These are phyloP conservation scores for Meyerozyma sp. DNA, from an alignment of 1,139 yeast species.

Conservation along the genomic window DNA sequence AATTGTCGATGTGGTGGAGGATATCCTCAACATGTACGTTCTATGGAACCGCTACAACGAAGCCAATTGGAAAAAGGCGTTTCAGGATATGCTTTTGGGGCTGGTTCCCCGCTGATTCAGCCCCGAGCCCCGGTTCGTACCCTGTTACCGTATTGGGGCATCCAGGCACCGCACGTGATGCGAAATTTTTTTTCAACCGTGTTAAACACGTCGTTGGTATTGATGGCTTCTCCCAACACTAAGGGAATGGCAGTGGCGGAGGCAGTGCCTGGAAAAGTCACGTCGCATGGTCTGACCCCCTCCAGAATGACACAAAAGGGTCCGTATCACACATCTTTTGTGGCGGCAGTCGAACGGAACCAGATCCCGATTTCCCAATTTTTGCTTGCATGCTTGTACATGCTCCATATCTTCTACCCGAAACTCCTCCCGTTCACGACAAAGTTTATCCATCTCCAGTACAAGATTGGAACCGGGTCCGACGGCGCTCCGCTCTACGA, in stretches of 20 bases:
- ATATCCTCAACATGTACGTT: slow-evolving; percentile 70
- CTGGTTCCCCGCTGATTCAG: background rate
- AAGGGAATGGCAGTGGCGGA: background rate
- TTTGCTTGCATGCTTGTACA: slow-evolving; percentile 23
- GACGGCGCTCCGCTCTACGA: slow-evolving; percentile 36
- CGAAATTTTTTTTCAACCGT: background rate
- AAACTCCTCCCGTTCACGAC: slow-evolving; percentile 19
- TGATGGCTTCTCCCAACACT: background rate
- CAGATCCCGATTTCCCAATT: slow-evolving; percentile 33
- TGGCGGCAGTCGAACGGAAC: slow-evolving; percentile 32
- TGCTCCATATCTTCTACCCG: slow-evolving; percentile 21
- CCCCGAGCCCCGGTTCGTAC: background rate
- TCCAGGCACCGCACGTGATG: background rate
- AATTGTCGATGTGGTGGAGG: slow-evolving; percentile 78
- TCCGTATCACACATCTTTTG: slow-evolving; percentile 15
- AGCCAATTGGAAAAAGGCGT: slow-evolving; percentile 32
- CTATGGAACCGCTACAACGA: slow-evolving; percentile 86
- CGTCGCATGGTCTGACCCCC: too few relatives aligned
- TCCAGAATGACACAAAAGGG: background rate
- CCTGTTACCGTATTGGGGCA: background rate
- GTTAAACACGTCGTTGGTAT: too few relatives aligned
- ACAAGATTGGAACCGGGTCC: slow-evolving; percentile 26
- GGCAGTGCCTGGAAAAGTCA: background rate
- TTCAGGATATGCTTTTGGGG: slow-evolving; percentile 31
- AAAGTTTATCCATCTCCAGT: slow-evolving; percentile 48